These are phyloP conservation scores for Plasmodium relictum DNA, from an alignment of 169 alveolate genomes.

Conservation along the genomic window DNA sequence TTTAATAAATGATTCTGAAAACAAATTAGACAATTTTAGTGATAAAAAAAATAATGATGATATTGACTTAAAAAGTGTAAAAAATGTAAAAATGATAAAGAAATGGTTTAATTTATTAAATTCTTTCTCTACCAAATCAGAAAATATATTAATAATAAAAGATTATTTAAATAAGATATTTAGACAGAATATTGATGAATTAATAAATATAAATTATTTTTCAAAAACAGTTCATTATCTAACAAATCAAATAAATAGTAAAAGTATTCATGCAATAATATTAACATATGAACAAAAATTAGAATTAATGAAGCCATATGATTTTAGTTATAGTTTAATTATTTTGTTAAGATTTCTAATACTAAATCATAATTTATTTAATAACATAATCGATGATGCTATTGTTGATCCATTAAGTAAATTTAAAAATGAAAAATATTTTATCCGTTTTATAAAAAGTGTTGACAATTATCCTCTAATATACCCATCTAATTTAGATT, in stretches of 20 bases:
- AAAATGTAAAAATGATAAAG: constrained; percentile 42
- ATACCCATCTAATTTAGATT: constrained; percentile 2
- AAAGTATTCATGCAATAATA: constrained; percentile 61
- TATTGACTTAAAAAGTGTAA: background rate
- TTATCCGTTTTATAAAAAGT: constrained; percentile 52
- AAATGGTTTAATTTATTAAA: constrained; percentile 32
- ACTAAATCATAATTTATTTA: constrained; percentile 41
- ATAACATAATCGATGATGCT: constrained; percentile 30
- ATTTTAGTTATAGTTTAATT: constrained; percentile 59
- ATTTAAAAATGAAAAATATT: constrained; percentile 27
- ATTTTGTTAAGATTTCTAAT: constrained; percentile 33
- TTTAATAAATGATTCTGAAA: background rate
- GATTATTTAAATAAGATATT: constrained; percentile 68
- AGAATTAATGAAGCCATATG: constrained; percentile 32
- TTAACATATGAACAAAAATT: constrained; percentile 35
- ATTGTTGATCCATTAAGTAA: constrained; percentile 29
- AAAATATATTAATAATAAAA: constrained; percentile 36
- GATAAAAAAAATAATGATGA: background rate
- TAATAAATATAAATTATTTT: constrained; percentile 28
- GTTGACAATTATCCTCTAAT: constrained; percentile 33
- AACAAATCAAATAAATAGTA: constrained; percentile 65
- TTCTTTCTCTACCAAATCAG: constrained; percentile 13
- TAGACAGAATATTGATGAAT: constrained; percentile 41
- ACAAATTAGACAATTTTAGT: background rate
- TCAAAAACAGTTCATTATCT: constrained; percentile 48